A percentile compares a stretch with the other conserved stretches of the same genome.
Conservation (phyloP, 345 rosid genomes). For the Barbarea vulgaris region DNA sequence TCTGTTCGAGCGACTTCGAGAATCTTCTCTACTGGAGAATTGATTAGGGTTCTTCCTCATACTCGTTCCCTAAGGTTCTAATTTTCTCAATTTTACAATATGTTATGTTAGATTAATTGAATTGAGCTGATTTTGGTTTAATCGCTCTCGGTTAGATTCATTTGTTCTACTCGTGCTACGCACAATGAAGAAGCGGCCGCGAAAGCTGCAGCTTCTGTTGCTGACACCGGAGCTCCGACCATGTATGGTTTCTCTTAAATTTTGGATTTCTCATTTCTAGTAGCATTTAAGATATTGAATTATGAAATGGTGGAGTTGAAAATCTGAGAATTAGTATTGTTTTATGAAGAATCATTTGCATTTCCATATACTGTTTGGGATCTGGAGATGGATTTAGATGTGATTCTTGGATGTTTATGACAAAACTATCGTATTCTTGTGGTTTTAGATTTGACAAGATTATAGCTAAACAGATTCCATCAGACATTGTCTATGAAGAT, state of each 20-base stretch:
- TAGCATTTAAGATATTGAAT: too few relatives aligned
- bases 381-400: background rate
- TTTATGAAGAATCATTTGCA: background rate
- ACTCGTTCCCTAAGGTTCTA: conserved; percentile 49
- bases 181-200: conserved; percentile 81
- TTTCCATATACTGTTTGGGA: background rate
- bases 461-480: conserved; percentile 82
- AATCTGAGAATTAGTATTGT: conserved; percentile 1
- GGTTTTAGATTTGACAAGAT: conserved; percentile 81
- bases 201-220: conserved; percentile 64
- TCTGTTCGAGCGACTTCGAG: conserved; percentile 34
- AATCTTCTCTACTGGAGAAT: conserved; percentile 28
- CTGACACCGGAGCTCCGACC: conserved; percentile 76
- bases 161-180: conserved; percentile 51
- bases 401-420: background rate
- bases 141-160: conserved; percentile 45
- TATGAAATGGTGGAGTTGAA: background rate
- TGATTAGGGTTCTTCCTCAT: conserved; percentile 39
- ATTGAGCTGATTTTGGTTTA: conserved; percentile 23
- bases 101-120: background rate
- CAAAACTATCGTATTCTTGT: background rate
- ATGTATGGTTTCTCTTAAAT: too few relatives aligned
- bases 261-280: too few relatives aligned
- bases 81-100: background rate
- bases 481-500: conserved; percentile 88